These are phyloP conservation scores for Noccaea caerulescens DNA, from an alignment of 345 rosid species.

Conservation along the genomic window DNA sequence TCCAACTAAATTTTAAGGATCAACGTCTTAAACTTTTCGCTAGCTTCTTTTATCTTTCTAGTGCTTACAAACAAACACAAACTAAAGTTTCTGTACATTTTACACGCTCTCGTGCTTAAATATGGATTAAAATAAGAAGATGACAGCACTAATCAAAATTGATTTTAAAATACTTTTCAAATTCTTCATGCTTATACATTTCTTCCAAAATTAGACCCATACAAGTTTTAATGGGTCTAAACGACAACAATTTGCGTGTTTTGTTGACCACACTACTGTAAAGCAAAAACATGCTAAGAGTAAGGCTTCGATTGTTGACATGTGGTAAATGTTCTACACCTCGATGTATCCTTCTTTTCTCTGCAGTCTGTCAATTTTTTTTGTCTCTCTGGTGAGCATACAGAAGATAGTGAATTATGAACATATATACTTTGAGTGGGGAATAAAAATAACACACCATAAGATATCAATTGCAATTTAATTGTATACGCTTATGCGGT, in stretches of 20 bases:
- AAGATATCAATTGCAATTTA: slow-evolving; percentile 14
- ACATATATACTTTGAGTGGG: slow-evolving; percentile 7
- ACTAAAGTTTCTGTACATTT: too few species aligned
- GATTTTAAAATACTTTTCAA: neutral
- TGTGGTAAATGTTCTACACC: slow-evolving; percentile 14
- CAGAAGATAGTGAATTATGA: slow-evolving; percentile 13
- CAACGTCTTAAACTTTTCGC: too few species aligned
- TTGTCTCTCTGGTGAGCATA: slow-evolving; percentile 22
- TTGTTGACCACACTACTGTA: slow-evolving; percentile 32
- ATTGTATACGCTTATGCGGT: slow-evolving; percentile 14
- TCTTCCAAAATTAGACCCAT: neutral
- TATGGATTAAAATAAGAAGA: too few species aligned
- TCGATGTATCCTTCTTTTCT: slow-evolving; percentile 27
- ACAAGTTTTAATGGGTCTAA: slow-evolving; percentile 21
- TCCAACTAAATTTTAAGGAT: too few species aligned
- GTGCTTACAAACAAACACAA: too few species aligned
- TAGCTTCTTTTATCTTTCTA: too few species aligned
- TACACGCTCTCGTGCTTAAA: too few species aligned
- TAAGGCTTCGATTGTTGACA: neutral
- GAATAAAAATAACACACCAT: slow-evolving; percentile 27
- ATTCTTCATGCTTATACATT: slow-evolving; percentile 2
- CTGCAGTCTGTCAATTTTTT: neutral
- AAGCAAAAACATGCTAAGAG: slow-evolving; percentile 28
- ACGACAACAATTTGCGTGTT: slow-evolving; percentile 33
- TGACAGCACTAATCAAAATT: neutral